phyloP scores from a whole-genome alignment of 2,329 filamentous ascomycete species.

The Calonectria hawksworthii region DNA sequence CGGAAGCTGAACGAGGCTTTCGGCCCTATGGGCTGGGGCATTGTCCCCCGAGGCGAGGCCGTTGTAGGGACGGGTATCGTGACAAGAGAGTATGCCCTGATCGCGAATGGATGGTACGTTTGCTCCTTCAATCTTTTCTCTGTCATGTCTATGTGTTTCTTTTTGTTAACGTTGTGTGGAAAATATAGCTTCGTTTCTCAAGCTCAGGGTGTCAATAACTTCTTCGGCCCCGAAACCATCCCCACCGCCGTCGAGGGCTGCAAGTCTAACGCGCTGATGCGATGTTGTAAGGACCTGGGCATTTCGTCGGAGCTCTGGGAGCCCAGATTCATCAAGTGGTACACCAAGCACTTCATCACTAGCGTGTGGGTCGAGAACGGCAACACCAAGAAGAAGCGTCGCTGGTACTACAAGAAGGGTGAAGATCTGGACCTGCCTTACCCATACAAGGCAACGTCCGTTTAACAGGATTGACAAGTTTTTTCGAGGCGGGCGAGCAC shows the following conservation, averaged over 20 bases:
- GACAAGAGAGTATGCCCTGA: constrained; percentile 93
- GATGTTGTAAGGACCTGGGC: constrained; percentile 97
- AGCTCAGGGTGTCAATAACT: constrained; percentile 93
- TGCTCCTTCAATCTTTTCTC: not conserved
- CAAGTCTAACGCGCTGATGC: constrained; percentile 97
- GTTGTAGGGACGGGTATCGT: constrained; percentile 85
- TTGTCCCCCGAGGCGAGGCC: constrained; percentile 88
- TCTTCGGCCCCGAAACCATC: constrained; percentile 90
- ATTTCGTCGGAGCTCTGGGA: constrained; percentile 98
- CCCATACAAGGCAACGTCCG: constrained; percentile 64
- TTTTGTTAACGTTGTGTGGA: constrained; percentile 11
- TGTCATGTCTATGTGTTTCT: not conserved
- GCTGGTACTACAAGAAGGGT: constrained; percentile 85
- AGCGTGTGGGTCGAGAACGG: constrained; percentile 93
- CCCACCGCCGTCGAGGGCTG: constrained; percentile 96
- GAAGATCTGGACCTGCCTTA: constrained; percentile 76
- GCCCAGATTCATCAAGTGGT: constrained; percentile 88
- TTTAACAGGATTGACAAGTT: not conserved
- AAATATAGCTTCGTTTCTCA: constrained; percentile 84
- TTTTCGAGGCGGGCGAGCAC: not conserved
- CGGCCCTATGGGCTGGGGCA: constrained; percentile 94
- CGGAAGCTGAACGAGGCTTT: constrained; percentile 92
- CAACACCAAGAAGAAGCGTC: constrained; percentile 88
- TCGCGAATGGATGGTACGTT: constrained; percentile 86
- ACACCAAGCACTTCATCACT: constrained; percentile 81